phyloP scores from a whole-genome alignment of 306 rosid species.

The Rubus idaeus region DNA sequence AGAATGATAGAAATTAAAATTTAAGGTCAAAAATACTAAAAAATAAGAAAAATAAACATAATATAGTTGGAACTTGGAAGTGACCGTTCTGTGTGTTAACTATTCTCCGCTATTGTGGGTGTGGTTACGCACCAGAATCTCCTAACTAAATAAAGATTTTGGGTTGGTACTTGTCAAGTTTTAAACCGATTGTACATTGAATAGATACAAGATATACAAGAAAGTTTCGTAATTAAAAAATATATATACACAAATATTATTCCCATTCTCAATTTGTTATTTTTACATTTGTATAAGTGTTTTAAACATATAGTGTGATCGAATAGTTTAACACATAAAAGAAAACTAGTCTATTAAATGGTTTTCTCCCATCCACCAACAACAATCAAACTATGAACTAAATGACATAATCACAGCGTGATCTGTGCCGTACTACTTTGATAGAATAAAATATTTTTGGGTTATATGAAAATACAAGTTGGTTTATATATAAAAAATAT shows the following conservation, averaged over 20 bases:
- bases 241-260: background rate
- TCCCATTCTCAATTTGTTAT: too few species aligned
- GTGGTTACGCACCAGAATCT: background rate
- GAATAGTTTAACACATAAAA: background rate
- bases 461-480: too few species aligned
- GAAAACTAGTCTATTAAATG: background rate
- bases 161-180: background rate
- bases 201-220: background rate
- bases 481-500: too few species aligned
- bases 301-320: background rate
- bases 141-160: too few species aligned
- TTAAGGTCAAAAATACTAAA: background rate
- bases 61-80: background rate
- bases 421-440: background rate
- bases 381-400: background rate
- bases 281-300: background rate
- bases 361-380: background rate
- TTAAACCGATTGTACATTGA: background rate
- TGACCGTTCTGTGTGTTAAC: background rate
- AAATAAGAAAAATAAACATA: background rate
- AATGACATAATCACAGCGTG: slow-evolving; percentile 6
- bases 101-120: background rate
- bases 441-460: background rate
- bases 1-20: background rate
- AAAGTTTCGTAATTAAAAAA: background rate